Base-by-base conservation (phyloP, 176 grass and related monocot genomes). In the Eremochloa ophiuroides region DNA sequence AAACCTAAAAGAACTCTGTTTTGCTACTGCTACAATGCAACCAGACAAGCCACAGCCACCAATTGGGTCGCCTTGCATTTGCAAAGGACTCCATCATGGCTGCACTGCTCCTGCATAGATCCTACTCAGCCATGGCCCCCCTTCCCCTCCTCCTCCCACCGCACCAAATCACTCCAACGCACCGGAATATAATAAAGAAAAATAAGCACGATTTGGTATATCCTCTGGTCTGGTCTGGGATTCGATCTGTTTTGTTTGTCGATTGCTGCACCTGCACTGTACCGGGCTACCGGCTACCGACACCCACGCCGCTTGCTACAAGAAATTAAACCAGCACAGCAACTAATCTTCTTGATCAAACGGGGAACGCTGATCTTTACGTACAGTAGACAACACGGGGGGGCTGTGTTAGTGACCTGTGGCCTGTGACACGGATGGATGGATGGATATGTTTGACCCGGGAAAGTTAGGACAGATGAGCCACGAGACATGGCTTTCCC, bases 401-500 rank as follows among this genome's bases (percentile, higher is more conserved):
- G 44, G 5, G 13, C 3, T 25, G 6, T 26, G 50, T 8, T 38
- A 8, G 47, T 63, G 86, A 68, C 70, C 28, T 5, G 47, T 77
- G 4, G 34, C 34, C 34, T 35, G 80, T 35, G 34, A 35, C 34
- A 68, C 53, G 28, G 33, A 41, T 76, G 83, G 83, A 83, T 53
- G 30, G 68, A 74, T 27, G 46, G n/a, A 39, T 75, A 14, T 12
- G 12, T 69, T 86, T 86, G 74, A 83, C 84, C 81, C 27, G 30
- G 69, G 50, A 7, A 82, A 77, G 47, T n/a, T 77, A 51, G 74
- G 84, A 86, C 88, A 86, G 48, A 83, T 78, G 79, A 74, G 79
- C 79, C 88, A 79, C 70, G 79, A 79, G 77, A 26, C 74, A 82
- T 0, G 87, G 55, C 69, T 18, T 41, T 35, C 37, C 37, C 25